Base-by-base conservation (phyloP, 306 rosid genomes). In the Gleditsia sinensis region DNA sequence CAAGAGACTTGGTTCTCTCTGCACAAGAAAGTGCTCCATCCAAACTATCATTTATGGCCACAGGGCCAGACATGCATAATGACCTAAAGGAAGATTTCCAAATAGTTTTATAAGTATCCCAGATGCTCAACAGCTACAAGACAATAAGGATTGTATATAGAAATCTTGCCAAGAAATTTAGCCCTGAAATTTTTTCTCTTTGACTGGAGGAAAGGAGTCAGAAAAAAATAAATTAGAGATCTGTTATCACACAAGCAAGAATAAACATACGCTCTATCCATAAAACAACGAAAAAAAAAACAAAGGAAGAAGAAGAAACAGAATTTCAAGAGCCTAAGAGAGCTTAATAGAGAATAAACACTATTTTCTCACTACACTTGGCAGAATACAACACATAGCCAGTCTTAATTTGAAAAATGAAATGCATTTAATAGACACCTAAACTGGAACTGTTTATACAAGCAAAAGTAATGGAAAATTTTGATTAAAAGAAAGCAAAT, bases 21-120 rank as follows among this genome's bases (percentile, higher is more conserved):
- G 87, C 82, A 83, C 46, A 74, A 67, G 85, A 50, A 80, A 66
- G 78, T 75, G 81, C 83, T 86, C 85, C 89, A 76, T 75, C 91
- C 83, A 75, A 81, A 43, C 67, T 84, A 74, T 57, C 93, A 83
- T 57, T 89, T 62, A 74, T 84, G 90, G 90, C 93, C 92, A 71
- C 97, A 78, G 84, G 89, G 96, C 88, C 88, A 94, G 99, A 94
- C 99, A 94, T 94, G 96, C 98, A 94, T 79, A 90, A 91, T 85
- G 86, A 70, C 74, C 81, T 75, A 83, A 84, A 83, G 84, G 72
- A 73, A 70, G 75, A 42, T 45, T 75, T 78, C 86, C 86, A 82
- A 80, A 78, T 37, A 76, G 79, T 75, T 77, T 75, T 80, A 75
- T 32, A 81, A 73, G 69, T 54, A 71, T 59, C 63, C 77, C 69